phyloP scores from a whole-genome alignment of 108 stramenopile species.

The Epithemia pelagica region DNA sequence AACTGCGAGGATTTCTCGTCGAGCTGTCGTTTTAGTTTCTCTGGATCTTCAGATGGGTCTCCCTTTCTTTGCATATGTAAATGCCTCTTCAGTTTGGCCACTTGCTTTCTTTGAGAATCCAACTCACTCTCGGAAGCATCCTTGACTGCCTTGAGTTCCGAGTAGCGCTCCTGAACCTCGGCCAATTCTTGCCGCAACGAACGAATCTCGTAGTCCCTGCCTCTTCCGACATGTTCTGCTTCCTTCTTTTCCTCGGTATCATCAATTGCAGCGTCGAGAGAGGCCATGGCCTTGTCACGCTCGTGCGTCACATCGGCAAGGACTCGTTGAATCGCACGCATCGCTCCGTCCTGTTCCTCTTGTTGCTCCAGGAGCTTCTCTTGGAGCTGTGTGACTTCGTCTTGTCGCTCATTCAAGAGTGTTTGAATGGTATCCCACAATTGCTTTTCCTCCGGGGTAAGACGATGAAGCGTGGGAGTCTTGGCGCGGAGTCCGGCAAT shows the following conservation, averaged over 20 bases:
- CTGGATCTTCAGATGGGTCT: background rate
- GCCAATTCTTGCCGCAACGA: background rate
- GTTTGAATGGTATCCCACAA: constrained; percentile 38
- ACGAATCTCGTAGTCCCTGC: background rate
- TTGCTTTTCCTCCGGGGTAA: constrained; percentile 23
- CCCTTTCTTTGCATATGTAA: constrained; percentile 17
- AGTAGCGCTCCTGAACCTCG: constrained; percentile 3
- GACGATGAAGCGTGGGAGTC: constrained; percentile 11
- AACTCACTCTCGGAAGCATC: constrained; percentile 8
- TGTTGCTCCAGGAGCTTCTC: constrained; percentile 8
- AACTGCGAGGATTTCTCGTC: constrained; percentile 32
- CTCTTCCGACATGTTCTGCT: background rate
- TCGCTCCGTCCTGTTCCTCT: constrained; percentile 26
- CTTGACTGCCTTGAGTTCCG: constrained; percentile 15
- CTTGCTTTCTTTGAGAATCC: background rate
- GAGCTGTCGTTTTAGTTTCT: constrained; percentile 7
- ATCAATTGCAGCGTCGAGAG: background rate
- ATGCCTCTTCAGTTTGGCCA: constrained; percentile 5
- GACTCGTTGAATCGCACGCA: constrained; percentile 50
- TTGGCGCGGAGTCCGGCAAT: constrained; percentile 14
- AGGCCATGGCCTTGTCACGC: constrained; percentile 1
- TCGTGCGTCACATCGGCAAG: constrained; percentile 34
- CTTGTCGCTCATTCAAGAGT: constrained; percentile 14
- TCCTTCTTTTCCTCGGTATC: constrained; percentile 4
- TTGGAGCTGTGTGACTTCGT: constrained; percentile 15